These are phyloP conservation scores for Moesziomyces globuligerus DNA, from an alignment of 1,284 basidiomycete genomes.

Conservation along the genomic window DNA sequence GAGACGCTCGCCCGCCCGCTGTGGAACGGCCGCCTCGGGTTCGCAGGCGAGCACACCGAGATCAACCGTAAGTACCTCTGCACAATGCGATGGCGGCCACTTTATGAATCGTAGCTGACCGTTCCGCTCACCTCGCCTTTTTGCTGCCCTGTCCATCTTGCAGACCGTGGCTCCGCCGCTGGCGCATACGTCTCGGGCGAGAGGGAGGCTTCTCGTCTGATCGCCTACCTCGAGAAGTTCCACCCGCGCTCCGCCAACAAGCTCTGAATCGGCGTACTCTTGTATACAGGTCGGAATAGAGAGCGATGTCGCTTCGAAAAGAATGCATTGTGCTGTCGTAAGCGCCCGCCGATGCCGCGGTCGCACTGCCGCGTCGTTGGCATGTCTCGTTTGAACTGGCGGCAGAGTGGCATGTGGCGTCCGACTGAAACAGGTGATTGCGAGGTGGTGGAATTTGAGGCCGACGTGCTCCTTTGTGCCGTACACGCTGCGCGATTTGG, in stretches of 20 bases:
- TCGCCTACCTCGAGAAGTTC: constrained; percentile 43
- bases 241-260: constrained; percentile 23
- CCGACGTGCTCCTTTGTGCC: no score
- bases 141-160: not conserved
- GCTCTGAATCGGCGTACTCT: constrained; percentile 16
- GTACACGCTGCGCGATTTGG: no score
- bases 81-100: not conserved
- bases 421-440: no score
- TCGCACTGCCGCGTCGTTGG: no score
- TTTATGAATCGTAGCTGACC: not conserved
- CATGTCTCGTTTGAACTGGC: no score
- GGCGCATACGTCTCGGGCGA: constrained; percentile 69
- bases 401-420: no score
- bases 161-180: constrained; percentile 68
- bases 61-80: constrained; percentile 66
- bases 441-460: no score
- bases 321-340: not conserved
- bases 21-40: constrained; percentile 70
- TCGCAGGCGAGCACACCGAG: constrained; percentile 72
- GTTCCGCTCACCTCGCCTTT: not conserved
- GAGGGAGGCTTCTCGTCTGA: constrained; percentile 67
- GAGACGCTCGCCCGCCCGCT: constrained; percentile 68
- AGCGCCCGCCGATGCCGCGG: no score
- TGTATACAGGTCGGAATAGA: no score
- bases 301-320: no score